phyloP scores from a whole-genome alignment of 352 stramenopile species.

The Globisporangium apiculatum region DNA sequence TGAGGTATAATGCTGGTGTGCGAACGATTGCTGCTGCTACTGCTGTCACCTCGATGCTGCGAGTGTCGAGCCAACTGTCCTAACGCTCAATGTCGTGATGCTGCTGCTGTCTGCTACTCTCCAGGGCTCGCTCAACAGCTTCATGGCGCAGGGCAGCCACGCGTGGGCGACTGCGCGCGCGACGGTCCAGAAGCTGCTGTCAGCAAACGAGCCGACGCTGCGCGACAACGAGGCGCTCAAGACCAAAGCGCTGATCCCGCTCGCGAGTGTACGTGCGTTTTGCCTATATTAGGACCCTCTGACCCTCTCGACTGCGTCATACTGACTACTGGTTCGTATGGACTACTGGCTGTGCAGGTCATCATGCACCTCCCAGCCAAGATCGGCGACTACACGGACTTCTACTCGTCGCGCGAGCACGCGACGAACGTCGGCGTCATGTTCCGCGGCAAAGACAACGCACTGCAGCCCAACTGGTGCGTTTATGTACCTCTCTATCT shows the following conservation, averaged over 20 bases:
- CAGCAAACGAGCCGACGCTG: slow-evolving; percentile 58
- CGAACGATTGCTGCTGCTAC: too few relatives aligned
- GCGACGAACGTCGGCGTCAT: slow-evolving; percentile 94
- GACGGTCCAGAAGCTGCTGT: slow-evolving; percentile 85
- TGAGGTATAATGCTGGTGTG: slow-evolving; percentile 21
- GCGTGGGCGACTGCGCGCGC: slow-evolving; percentile 85
- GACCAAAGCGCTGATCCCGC: slow-evolving; percentile 70
- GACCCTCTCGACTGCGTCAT: too few relatives aligned
- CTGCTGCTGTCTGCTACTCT: slow-evolving; percentile 30
- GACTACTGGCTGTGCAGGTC: slow-evolving; percentile 13
- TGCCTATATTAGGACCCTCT: too few relatives aligned
- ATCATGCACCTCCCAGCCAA: slow-evolving; percentile 90
- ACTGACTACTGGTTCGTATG: too few relatives aligned
- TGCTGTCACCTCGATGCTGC: neutral
- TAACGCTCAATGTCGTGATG: too few relatives aligned
- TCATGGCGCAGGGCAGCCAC: slow-evolving; percentile 87
- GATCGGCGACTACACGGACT: slow-evolving; percentile 97
- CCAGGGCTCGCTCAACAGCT: slow-evolving; percentile 85
- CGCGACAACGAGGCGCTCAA: slow-evolving; percentile 74
- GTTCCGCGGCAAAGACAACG: slow-evolving; percentile 92
- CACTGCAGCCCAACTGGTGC: slow-evolving; percentile 94
- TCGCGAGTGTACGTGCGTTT: slow-evolving; percentile 35
- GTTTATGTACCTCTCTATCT: neutral
- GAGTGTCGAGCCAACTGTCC: too few relatives aligned
- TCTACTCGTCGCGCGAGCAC: slow-evolving; percentile 95